Evolutionary conservation across 2,329 filamentous ascomycete genomes (phyloP).

Genomic region (Alternaria gaisen): DNA sequence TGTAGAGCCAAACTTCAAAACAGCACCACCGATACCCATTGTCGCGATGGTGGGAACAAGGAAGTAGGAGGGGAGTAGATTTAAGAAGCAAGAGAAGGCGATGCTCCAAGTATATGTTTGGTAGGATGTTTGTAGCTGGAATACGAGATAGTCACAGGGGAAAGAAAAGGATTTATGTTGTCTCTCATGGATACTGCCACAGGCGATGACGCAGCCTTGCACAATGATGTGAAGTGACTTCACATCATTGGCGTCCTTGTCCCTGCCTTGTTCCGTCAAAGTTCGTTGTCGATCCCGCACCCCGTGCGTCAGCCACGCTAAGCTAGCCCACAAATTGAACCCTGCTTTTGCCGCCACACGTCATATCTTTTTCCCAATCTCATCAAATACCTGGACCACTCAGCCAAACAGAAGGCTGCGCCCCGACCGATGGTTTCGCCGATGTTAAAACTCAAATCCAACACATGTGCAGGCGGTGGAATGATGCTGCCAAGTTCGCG

Average conservation of each 20-base stretch:
- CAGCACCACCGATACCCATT: constrained; percentile 69
- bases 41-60: constrained; percentile 10
- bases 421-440: neutral
- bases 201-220: constrained; percentile 20
- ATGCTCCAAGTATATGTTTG: neutral
- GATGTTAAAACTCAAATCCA: constrained; percentile 3
- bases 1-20: constrained; percentile 75
- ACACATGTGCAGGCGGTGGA: neutral
- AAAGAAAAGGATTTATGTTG: constrained; percentile 12
- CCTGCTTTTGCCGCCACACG: constrained; percentile 14
- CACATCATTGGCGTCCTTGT: constrained; percentile 8
- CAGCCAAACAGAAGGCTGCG: neutral
- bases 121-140: neutral
- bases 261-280: constrained; percentile 12
- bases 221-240: neutral
- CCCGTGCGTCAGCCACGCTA: constrained; percentile 9
- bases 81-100: neutral
- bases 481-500: constrained; percentile 9
- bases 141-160: neutral
- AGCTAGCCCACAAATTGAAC: constrained; percentile 4
- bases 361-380: constrained; percentile 2
- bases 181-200: neutral
- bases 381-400: neutral
- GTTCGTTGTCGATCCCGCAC: constrained; percentile 9
- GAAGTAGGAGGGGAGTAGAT: neutral